Percentiles rank a stretch among this genome's conserved stretches.
phyloP scores from a whole-genome alignment of 495 filamentous ascomycete genomes.

The Amphirosellinia nigrospora region DNA sequence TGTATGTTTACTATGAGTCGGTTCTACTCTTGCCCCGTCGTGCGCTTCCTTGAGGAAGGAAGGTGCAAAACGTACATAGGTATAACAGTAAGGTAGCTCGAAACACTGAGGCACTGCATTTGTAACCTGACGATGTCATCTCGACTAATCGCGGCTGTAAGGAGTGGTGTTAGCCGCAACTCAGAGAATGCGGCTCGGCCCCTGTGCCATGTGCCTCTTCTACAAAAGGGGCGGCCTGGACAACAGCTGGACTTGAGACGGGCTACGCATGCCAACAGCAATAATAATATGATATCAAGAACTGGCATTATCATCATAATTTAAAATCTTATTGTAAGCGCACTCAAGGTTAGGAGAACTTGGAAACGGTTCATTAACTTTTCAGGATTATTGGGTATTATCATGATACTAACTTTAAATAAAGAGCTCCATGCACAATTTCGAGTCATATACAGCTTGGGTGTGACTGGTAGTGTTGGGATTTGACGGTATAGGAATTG shows the following conservation, averaged over 20 bases:
- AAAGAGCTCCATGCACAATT: no score
- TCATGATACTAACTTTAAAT: not conserved
- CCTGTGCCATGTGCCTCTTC: not conserved
- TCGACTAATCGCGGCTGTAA: conserved; percentile 7
- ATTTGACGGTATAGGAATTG: no score
- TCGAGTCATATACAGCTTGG: no score
- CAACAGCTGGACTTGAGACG: not conserved
- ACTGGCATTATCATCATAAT: no score
- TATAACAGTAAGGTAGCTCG: not conserved
- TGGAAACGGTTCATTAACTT: not conserved
- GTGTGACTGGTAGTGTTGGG: no score
- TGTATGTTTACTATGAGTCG: not conserved
- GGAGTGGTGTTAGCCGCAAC: not conserved
- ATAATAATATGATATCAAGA: not conserved
- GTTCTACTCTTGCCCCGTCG: not conserved
- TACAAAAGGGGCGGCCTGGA: not conserved
- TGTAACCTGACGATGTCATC: conserved; percentile 16
- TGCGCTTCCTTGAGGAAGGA: not conserved
- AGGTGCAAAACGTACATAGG: conserved; percentile 18
- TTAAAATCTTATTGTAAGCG: not conserved
- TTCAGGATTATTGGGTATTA: not conserved
- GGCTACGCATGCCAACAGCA: not conserved
- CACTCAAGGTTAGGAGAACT: not conserved
- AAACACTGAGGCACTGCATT: not conserved
- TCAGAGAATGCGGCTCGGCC: not conserved